These are phyloP conservation scores for Fraxinus floribunda DNA, from an alignment of 305 asterid species.

Conservation along the genomic window DNA sequence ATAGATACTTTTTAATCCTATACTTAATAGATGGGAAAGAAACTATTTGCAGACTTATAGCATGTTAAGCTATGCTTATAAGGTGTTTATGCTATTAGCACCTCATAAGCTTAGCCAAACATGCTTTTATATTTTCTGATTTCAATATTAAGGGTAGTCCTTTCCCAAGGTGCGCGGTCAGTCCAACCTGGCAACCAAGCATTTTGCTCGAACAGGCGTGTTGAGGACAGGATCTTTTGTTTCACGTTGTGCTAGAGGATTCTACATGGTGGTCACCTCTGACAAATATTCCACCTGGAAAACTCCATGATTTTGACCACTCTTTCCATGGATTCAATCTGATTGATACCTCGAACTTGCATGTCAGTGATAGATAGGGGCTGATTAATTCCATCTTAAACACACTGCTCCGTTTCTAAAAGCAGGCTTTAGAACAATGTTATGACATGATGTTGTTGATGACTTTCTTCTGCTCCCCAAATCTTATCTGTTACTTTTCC, in stretches of 20 bases:
- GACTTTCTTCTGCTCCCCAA: constrained; percentile 1
- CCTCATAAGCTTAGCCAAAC: not conserved
- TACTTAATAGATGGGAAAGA: not conserved
- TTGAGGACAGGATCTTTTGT: not conserved
- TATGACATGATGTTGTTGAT: not conserved
- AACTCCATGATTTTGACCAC: constrained; percentile 7
- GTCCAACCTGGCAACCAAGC: not conserved
- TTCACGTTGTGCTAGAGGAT: constrained; percentile 3
- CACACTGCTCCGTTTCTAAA: not conserved
- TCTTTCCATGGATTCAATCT: constrained; percentile 2
- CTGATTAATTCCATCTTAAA: not conserved
- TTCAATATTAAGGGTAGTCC: not conserved
- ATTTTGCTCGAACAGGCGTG: not conserved
- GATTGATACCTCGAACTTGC: not conserved
- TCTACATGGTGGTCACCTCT: not conserved
- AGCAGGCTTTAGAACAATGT: not conserved
- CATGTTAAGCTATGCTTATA: not conserved
- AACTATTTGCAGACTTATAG: not conserved
- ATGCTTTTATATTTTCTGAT: not conserved
- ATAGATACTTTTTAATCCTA: not conserved
- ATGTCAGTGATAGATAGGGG: not conserved
- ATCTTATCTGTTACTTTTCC: not conserved
- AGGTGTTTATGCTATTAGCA: not conserved
- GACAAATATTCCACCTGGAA: not conserved
- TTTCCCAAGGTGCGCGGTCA: not conserved